Conservation (phyloP, 1,284 basidiomycete species). For the Trametes hirsuta region DNA sequence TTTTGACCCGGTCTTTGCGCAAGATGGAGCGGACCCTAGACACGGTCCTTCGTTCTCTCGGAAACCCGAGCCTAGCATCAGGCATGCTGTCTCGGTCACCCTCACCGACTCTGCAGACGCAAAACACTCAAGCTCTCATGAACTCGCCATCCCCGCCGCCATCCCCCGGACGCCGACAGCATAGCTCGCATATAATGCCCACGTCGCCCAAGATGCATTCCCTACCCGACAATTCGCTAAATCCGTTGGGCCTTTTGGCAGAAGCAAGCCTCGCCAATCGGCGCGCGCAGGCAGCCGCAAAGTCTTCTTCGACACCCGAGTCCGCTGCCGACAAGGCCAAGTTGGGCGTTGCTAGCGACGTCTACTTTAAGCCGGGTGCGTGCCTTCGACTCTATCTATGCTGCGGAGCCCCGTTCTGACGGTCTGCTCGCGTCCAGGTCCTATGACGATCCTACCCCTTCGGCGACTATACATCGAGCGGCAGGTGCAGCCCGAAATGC, state of each 20-base stretch:
- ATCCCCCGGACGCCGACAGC: slow-evolving; percentile 30
- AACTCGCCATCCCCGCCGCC: slow-evolving; percentile 61
- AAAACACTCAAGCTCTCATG: slow-evolving; percentile 62
- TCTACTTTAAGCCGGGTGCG: slow-evolving; percentile 93
- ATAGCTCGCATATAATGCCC: slow-evolving; percentile 36
- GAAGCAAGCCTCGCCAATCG: slow-evolving; percentile 91
- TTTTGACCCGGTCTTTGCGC: slow-evolving; percentile 83
- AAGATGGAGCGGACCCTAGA: slow-evolving; percentile 95
- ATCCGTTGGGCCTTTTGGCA: slow-evolving; percentile 88
- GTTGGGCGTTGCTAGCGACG: slow-evolving; percentile 86
- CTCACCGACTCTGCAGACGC: slow-evolving; percentile 62
- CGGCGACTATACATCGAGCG: slow-evolving; percentile 89
- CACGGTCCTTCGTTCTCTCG: slow-evolving; percentile 82
- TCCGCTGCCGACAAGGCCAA: slow-evolving; percentile 31
- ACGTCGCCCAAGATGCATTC: slow-evolving; percentile 82
- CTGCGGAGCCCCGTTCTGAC: slow-evolving; percentile 17
- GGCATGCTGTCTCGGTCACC: slow-evolving; percentile 84
- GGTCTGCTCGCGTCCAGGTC: slow-evolving; percentile 48
- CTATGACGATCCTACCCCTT: slow-evolving; percentile 85
- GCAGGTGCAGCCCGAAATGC: slow-evolving; percentile 88
- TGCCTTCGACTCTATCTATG: slow-evolving; percentile 22
- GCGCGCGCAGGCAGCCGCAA: slow-evolving; percentile 46
- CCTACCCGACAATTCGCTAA: slow-evolving; percentile 88
- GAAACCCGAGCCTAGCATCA: slow-evolving; percentile 76
- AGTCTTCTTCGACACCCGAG: slow-evolving; percentile 23